Evolutionary conservation across 345 rosid species (phyloP), one percentile per base, ranked within the genome.

Genomic region (Acer yangbiense): DNA sequence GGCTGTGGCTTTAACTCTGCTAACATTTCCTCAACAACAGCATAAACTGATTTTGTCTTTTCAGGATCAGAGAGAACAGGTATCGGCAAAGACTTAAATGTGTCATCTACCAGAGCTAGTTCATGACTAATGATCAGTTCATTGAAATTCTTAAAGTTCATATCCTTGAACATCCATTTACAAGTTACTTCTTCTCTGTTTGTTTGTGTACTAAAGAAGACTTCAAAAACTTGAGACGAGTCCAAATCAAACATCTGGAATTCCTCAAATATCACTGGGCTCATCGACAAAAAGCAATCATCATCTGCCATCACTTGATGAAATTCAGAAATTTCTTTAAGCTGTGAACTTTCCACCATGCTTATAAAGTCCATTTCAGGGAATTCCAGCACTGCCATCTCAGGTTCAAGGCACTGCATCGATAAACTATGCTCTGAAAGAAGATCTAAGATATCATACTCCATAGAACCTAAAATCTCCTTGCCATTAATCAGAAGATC

Each of bases 51-150:
- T 76, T 73, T 88, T 69, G 73, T 73, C 68, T 80, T 82, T 78
- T 79, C 79, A 69, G 82, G 64, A 68, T 90, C 86, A 57, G 84
- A 80, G 60, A 91, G 78, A 80, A 89, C 73, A 72, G 98, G 98
- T 68, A 86, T 78, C 14, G 93, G 98, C 89, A 92, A 68, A 70
- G 98, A 89, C 84, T 80, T 92, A 82, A 96, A 96, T 71, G 82
- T 81, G 76, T 87, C 97, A 86, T 94, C 97, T 71, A 72, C 82
- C 68, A 85, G 85, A 69, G 90, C 87, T 72, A 96, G 90, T 85
- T 94, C 99, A 60, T 63, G 81, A 83, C 86, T 86, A 76, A 92
- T 88, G 80, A 94, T 83, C 89, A 94, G 74, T 21, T 94, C 94
- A 80, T 84, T 84, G 72, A 88, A 90, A 80, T 78, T 85, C 85